Percentiles rank a stretch among this genome's conserved stretches.
phyloP scores from a whole-genome alignment of 2,329 filamentous ascomycete species.

The Lachnellula suecica region DNA sequence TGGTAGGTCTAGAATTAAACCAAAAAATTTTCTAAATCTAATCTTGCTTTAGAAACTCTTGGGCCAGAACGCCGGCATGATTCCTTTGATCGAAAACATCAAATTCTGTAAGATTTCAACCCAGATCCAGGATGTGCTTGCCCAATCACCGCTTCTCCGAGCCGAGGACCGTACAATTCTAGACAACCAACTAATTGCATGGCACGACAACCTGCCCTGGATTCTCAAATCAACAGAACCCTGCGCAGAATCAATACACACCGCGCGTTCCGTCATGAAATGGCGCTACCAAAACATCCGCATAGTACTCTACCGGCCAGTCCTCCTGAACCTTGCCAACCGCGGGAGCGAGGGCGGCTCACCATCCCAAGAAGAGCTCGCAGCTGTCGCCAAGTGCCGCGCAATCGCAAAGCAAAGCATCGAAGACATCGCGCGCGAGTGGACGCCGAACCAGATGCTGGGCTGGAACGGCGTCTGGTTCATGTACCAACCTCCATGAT shows the following conservation, averaged over 20 bases:
- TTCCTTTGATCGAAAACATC: slow-evolving; percentile 74
- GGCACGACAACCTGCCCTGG: slow-evolving; percentile 71
- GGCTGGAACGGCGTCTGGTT: slow-evolving; percentile 84
- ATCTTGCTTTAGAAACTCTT: slow-evolving; percentile 39
- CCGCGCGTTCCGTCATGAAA: slow-evolving; percentile 73
- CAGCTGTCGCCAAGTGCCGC: slow-evolving; percentile 67
- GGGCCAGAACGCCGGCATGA: slow-evolving; percentile 62
- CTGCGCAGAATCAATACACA: slow-evolving; percentile 68
- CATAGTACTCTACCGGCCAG: slow-evolving; percentile 72
- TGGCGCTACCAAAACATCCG: slow-evolving; percentile 80
- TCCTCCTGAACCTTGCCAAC: slow-evolving; percentile 63
- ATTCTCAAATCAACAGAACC: slow-evolving; percentile 63
- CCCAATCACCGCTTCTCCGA: slow-evolving; percentile 66
- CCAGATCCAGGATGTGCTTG: slow-evolving; percentile 73
- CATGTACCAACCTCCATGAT: slow-evolving; percentile 78
- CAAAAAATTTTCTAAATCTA: slow-evolving; percentile 1
- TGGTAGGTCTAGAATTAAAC: slow-evolving; percentile 20
- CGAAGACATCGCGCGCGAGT: slow-evolving; percentile 69
- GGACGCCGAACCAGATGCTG: slow-evolving; percentile 71
- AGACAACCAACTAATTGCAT: slow-evolving; percentile 67
- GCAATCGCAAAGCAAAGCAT: slow-evolving; percentile 70
- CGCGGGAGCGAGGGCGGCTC: slow-evolving; percentile 22
- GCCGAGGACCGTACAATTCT: slow-evolving; percentile 64
- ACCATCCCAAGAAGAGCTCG: slow-evolving; percentile 58
- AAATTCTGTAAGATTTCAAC: slow-evolving; percentile 79